Base-by-base conservation (phyloP, 345 rosid species). In the Eutrema heterophyllum region DNA sequence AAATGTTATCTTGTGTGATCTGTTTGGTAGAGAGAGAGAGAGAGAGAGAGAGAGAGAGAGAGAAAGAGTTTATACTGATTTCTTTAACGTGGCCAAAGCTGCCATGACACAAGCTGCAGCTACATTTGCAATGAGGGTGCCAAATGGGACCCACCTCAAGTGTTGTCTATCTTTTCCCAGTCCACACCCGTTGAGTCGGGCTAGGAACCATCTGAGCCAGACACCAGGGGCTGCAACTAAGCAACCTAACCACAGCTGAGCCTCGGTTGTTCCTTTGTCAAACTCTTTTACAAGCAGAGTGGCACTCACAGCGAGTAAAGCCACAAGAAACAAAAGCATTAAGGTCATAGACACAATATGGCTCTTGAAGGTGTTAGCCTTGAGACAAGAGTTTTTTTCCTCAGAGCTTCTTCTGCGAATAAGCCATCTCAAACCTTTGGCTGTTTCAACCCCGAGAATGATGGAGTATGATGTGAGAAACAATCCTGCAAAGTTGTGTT, bases 181-280 rank as follows among this genome's bases (percentile, higher is more conserved):
- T 12, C 99, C 99, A 24, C 77, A 83, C 14, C 99, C 99, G 12
- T 92, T 95, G 7, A 89, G 82, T 29, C 93, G 79, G 15, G 97
- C 93, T 72, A 95, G 73, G 82, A 85, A 87, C 97, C 99, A 95
- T 85, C 99, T 90, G 51, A 87, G 86, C 99, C 99, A 95, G 8
- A 92, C 99, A 40, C 98, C 99, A 6, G 85, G 67, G 0, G 92
- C 84, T 32, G 84, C 97, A 67, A 88, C 89, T 48, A 83, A 56
- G 80, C 97, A 95, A 58, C 87, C 99, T 66, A 90, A 60, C 96
- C 97, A 92, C 53, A 95, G 80, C 51, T 95, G 80, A 61, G 91
- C 85, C 12, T 50, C 78, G 35, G 83, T 83, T 66, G 84, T 78
- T 40, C 82, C 84, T 32, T 76, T 79, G 53, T 77, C 70, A 39